Conservation (phyloP, 2,329 filamentous ascomycete species). For the Cladosporium sp. region DNA sequence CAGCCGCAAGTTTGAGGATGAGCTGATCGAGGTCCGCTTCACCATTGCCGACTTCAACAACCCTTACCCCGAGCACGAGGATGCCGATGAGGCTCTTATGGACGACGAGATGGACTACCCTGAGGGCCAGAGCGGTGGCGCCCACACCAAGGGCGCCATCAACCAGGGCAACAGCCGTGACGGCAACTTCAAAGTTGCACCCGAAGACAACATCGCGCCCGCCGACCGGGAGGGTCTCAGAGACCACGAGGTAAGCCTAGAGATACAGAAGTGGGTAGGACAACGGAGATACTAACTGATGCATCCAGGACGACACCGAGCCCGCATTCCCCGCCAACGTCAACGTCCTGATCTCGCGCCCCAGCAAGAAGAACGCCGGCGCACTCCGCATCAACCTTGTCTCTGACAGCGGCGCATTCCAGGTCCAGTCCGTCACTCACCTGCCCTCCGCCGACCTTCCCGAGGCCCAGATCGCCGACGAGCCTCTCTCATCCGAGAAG, state of each 20-base stretch:
- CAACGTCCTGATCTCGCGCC: slow-evolving; percentile 86
- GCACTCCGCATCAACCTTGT: slow-evolving; percentile 84
- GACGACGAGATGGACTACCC: slow-evolving; percentile 41
- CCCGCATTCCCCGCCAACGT: slow-evolving; percentile 71
- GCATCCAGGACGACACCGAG: slow-evolving; percentile 14
- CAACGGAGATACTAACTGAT: slow-evolving; percentile 41
- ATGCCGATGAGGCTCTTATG: slow-evolving; percentile 45
- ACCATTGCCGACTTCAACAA: slow-evolving; percentile 77
- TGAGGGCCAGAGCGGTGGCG: slow-evolving; percentile 55
- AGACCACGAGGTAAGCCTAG: slow-evolving; percentile 50
- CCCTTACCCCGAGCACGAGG: slow-evolving; percentile 55
- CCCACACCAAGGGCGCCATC: slow-evolving; percentile 57
- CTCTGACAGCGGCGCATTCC: slow-evolving; percentile 80
- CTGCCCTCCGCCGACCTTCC: slow-evolving; percentile 77
- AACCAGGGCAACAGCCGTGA: slow-evolving; percentile 54
- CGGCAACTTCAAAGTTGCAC: slow-evolving; percentile 55
- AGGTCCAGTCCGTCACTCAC: slow-evolving; percentile 89
- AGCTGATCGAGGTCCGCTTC: slow-evolving; percentile 83
- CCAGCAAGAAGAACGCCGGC: slow-evolving; percentile 66
- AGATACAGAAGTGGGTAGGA: neutral
- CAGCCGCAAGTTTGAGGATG: slow-evolving; percentile 78
- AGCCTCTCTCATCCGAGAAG: slow-evolving; percentile 53
- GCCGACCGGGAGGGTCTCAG: slow-evolving; percentile 58
- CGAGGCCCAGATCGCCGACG: slow-evolving; percentile 64
- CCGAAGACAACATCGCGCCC: slow-evolving; percentile 58